These are phyloP conservation scores for Fraxinus quadrangulata DNA, from an alignment of 257 asterid species.

Conservation along the genomic window DNA sequence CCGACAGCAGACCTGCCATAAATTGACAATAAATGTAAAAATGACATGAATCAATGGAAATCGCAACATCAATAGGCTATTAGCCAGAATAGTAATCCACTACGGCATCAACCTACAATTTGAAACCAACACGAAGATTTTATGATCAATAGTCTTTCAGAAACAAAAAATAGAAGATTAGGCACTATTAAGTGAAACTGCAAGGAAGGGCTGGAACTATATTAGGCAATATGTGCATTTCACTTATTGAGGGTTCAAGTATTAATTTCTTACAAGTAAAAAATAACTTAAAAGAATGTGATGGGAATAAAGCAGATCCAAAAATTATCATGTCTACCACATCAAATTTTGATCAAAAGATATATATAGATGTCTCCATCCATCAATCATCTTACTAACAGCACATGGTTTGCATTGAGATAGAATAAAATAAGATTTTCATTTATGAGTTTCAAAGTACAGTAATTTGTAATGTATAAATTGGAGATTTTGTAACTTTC, in stretches of 20 bases:
- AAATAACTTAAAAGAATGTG: not conserved
- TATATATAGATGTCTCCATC: not conserved
- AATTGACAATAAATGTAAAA: slow-evolving; percentile 14
- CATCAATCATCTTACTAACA: not conserved
- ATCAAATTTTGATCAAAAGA: not conserved
- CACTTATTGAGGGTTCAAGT: not conserved
- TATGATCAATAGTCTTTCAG: not conserved
- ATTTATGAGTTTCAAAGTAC: not conserved
- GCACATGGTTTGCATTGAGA: not conserved
- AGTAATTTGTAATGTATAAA: not conserved
- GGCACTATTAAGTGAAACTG: not conserved
- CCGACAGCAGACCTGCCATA: slow-evolving; percentile 50
- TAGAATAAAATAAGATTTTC: not conserved
- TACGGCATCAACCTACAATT: not conserved
- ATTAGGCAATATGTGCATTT: not conserved
- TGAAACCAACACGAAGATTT: not conserved
- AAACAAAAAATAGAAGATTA: not conserved
- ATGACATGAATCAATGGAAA: not conserved
- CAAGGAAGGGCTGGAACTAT: not conserved
- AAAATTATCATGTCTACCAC: not conserved
- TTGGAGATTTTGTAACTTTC: not conserved
- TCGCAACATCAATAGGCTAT: not conserved
- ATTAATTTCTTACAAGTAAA: not conserved
- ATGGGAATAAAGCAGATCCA: not conserved
- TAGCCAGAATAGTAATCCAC: not conserved